phyloP scores from a whole-genome alignment of 108 stramenopile genomes.

The Nitzschia putrida region DNA sequence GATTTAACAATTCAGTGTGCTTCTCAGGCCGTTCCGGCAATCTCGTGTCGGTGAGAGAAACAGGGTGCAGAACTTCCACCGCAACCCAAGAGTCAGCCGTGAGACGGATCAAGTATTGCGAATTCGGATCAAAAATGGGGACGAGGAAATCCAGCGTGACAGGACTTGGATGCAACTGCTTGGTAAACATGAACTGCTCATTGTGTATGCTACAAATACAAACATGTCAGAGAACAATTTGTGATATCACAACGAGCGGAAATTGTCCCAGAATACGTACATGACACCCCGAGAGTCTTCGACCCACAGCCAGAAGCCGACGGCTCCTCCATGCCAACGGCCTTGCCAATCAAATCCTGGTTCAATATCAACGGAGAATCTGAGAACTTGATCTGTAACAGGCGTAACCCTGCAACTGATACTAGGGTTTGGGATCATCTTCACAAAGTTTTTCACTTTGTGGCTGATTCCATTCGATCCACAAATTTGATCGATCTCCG shows the following conservation, averaged over 20 bases:
- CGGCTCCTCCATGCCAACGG: constrained; percentile 81
- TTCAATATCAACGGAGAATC: constrained; percentile 66
- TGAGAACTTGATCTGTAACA: constrained; percentile 85
- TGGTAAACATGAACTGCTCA: constrained; percentile 73
- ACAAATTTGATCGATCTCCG: constrained; percentile 91
- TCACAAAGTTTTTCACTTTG: constrained; percentile 69
- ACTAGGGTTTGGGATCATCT: constrained; percentile 79
- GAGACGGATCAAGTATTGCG: constrained; percentile 89
- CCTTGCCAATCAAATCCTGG: constrained; percentile 88
- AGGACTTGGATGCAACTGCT: constrained; percentile 66
- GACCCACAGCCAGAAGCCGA: constrained; percentile 95
- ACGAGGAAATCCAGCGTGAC: constrained; percentile 85
- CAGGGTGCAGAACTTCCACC: constrained; percentile 78
- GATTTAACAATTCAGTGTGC: constrained; percentile 88
- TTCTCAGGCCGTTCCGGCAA: constrained; percentile 71
- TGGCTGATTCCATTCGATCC: constrained; percentile 57
- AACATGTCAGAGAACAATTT: not conserved
- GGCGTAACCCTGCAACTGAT: constrained; percentile 87
- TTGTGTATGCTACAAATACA: constrained; percentile 56
- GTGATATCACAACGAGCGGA: not conserved
- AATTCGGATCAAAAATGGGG: constrained; percentile 87
- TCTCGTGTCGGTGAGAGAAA: constrained; percentile 81
- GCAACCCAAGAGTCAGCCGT: constrained; percentile 95
- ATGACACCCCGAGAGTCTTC: constrained; percentile 67
- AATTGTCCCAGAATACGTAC: too few relatives aligned